These are phyloP conservation scores for Capsicum chinense DNA, from an alignment of 257 asterid genomes.

Conservation along the genomic window DNA sequence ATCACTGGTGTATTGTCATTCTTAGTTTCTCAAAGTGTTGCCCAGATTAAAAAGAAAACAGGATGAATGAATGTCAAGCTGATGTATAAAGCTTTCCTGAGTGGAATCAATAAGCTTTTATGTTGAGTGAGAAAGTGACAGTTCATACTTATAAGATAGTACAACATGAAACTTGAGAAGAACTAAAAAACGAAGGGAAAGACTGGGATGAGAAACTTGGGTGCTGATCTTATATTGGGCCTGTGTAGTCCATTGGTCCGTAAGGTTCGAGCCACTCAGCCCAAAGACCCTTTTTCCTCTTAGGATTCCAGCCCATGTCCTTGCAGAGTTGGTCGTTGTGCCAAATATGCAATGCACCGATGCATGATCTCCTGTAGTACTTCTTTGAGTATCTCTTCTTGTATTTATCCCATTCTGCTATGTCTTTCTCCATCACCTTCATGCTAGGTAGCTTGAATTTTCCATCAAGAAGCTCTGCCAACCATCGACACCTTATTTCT, in stretches of 20 bases:
- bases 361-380: constrained; percentile 43
- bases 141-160: too few relatives aligned
- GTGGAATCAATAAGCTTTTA: neutral
- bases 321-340: constrained; percentile 56
- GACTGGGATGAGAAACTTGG: neutral
- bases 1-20: neutral
- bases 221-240: neutral
- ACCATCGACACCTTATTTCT: constrained; percentile 58
- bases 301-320: constrained; percentile 61
- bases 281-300: constrained; percentile 48
- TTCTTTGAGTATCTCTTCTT: constrained; percentile 47
- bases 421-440: constrained; percentile 51
- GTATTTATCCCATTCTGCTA: constrained; percentile 46
- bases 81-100: neutral
- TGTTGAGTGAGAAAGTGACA: neutral
- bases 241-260: constrained; percentile 51
- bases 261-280: constrained; percentile 57
- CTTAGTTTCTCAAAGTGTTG: neutral
- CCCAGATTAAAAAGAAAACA: neutral
- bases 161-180: too few relatives aligned
- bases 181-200: neutral
- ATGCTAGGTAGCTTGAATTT: constrained; percentile 55
- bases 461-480: constrained; percentile 52
- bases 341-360: constrained; percentile 54
- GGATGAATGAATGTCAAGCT: neutral